Evolutionary conservation across 2,329 filamentous ascomycete species (phyloP), one percentile per base, ranked within the genome.

Genomic region (Epicoccum nigrum): DNA sequence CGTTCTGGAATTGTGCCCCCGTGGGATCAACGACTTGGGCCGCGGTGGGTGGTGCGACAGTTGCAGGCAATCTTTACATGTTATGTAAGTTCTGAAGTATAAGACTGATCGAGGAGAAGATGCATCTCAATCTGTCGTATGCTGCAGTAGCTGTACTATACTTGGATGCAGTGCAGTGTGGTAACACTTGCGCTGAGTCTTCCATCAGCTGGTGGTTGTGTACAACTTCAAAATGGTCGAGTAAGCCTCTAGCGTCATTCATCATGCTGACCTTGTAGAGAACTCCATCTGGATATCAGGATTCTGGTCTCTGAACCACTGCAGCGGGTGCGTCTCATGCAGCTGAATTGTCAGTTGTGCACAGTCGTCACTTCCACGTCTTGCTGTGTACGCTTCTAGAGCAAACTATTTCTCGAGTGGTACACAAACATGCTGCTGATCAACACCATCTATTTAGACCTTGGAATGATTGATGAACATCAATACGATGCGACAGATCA

Each of bases 111-210:
- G 23, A 12, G 13, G 17, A 15, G 17, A 27, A 15, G n/a, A 39
- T n/a, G 20, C 28, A 12, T 32, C 16, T n/a, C 4, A 17, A 12
- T 13, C 16, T 12, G 15, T 20, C 8, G 7, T 4, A 2, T n/a
- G 7, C 5, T 15, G n/a, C 12, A 9, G 16, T 20, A 16, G 37
- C 7, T 7, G 4, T 33, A 11, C 32, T 37, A 27, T 38, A 20
- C 27, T 46, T 28, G 25, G 32, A 11, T n/a, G 19, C 23, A 17
- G 32, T 20, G 30, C 11, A 16, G 17, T 45, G 34, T 54, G 52
- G 66, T 68, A 56, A 54, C 62, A 69, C 62, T 51, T 56, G 31
- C 60, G 62, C 63, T 67, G 47, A 70, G 13, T 23, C 44, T 55
- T 67, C 45, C 56, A 62, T 70, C 65, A 70, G 64, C 62, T 66